A percentile compares a stretch with the other conserved stretches of the same genome.
phyloP scores from a whole-genome alignment of 2,329 filamentous ascomycete species.

The Ceratocystis smalleyi region DNA sequence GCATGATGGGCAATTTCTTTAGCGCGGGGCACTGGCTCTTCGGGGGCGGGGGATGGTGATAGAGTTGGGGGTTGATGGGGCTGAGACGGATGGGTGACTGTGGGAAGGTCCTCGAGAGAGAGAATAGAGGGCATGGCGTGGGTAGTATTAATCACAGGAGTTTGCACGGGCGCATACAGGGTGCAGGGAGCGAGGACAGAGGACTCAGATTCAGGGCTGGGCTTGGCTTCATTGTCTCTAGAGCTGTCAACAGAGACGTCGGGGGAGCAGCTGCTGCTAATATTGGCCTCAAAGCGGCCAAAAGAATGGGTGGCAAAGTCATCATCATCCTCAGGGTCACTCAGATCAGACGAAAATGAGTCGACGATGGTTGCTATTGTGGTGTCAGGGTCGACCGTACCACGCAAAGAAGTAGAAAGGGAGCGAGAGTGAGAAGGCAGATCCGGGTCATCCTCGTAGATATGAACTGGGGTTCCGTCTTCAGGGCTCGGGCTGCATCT shows the following conservation, averaged over 20 bases:
- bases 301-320: conserved; percentile 88
- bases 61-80: background rate
- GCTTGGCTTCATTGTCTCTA: background rate
- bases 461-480: conserved; percentile 36
- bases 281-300: conserved; percentile 72
- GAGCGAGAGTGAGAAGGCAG: conserved; percentile 23
- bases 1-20: conserved; percentile 61
- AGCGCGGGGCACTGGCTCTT: conserved; percentile 19
- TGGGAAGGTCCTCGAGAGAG: background rate
- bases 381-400: conserved; percentile 22
- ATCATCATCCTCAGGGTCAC: conserved; percentile 39
- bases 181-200: background rate
- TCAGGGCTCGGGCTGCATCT: conserved; percentile 4
- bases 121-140: conserved; percentile 9
- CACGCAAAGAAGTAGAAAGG: background rate
- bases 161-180: conserved; percentile 2
- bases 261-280: conserved; percentile 59
- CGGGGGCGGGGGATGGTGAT: background rate
- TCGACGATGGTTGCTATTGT: conserved; percentile 35
- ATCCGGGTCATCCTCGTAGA: conserved; percentile 51
- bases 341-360: conserved; percentile 39
- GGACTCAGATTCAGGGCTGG: background rate
- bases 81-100: background rate
- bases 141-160: background rate
- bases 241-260: conserved; percentile 40